Evolutionary conservation across 1,284 basidiomycete species (phyloP).

Genomic region (Afroboletus lepidellus): DNA sequence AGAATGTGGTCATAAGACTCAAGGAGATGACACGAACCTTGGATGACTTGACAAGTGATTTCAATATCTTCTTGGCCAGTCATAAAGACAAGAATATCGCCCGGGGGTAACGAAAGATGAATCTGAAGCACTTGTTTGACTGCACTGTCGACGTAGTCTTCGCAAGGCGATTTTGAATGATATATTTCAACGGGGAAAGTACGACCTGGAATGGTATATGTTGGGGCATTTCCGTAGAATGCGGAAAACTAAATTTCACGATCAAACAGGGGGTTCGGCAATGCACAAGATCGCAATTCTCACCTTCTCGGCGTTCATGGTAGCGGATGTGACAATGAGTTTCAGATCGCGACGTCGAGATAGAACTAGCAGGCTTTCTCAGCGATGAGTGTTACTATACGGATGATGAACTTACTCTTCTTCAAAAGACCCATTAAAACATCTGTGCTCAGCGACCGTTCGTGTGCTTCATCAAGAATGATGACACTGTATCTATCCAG

Average conservation of each 20-base stretch:
- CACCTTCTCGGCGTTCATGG: conserved; percentile 98
- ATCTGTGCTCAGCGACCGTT: conserved; percentile 93
- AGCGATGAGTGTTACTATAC: conserved; percentile 1
- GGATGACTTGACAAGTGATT: conserved; percentile 87
- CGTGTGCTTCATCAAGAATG: conserved; percentile 97
- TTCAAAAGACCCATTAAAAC: conserved; percentile 94
- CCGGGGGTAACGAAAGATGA: conserved; percentile 89
- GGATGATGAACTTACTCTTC: conserved; percentile 66
- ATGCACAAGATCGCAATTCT: conserved; percentile 1
- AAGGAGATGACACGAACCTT: conserved; percentile 51
- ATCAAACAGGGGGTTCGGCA: not conserved
- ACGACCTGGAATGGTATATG: conserved; percentile 95
- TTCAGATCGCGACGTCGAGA: conserved; percentile 90
- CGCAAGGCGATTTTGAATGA: conserved; percentile 95
- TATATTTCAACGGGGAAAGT: conserved; percentile 98
- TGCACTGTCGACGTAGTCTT: conserved; percentile 97
- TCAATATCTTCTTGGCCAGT: conserved; percentile 99
- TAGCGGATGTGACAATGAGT: conserved; percentile 96
- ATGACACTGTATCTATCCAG: conserved; percentile 94
- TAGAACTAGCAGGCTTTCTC: conserved; percentile 57
- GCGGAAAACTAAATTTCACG: conserved; percentile 72
- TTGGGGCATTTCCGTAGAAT: conserved; percentile 95
- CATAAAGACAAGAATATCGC: conserved; percentile 99
- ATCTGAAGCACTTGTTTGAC: conserved; percentile 98
- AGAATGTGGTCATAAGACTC: conserved; percentile 1